These are phyloP conservation scores for Nitzschia sp. DNA, from an alignment of 108 stramenopile species.

Conservation along the genomic window DNA sequence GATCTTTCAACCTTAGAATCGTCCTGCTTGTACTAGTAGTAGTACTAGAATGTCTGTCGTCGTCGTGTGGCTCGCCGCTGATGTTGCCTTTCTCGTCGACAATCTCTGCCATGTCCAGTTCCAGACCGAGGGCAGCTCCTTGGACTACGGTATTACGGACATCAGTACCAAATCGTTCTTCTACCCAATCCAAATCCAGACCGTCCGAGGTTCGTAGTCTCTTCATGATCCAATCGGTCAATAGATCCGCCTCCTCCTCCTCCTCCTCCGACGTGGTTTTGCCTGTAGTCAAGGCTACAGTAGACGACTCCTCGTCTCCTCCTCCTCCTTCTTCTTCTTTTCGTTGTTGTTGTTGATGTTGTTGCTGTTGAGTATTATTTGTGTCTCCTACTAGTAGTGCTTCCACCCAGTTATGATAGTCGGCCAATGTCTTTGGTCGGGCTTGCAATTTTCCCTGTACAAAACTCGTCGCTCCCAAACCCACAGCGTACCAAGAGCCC, in stretches of 20 bases:
- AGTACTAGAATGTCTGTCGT: not conserved
- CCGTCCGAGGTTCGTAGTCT: conserved; percentile 80
- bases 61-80: not conserved
- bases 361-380: too few relatives aligned
- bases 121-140: conserved; percentile 71
- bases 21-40: conserved; percentile 10
- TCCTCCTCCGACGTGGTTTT: not conserved
- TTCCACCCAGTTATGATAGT: conserved; percentile 76
- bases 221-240: conserved; percentile 77
- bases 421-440: conserved; percentile 69
- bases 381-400: too few relatives aligned
- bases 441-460: conserved; percentile 53
- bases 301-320: too few relatives aligned
- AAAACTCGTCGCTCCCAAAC: conserved; percentile 86
- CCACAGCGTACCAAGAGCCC: conserved; percentile 84
- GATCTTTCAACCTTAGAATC: conserved; percentile 69
- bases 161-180: conserved; percentile 24
- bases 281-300: too few relatives aligned
- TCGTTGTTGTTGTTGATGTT: not conserved
- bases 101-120: conserved; percentile 52
- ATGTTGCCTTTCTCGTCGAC: too few relatives aligned
- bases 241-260: conserved; percentile 26
- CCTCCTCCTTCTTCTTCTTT: too few relatives aligned
- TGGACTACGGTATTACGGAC: conserved; percentile 43
- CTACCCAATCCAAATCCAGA: conserved; percentile 68